Evolutionary conservation across 139 green algal genomes (phyloP).

Genomic region (Bryopsis sp.): DNA sequence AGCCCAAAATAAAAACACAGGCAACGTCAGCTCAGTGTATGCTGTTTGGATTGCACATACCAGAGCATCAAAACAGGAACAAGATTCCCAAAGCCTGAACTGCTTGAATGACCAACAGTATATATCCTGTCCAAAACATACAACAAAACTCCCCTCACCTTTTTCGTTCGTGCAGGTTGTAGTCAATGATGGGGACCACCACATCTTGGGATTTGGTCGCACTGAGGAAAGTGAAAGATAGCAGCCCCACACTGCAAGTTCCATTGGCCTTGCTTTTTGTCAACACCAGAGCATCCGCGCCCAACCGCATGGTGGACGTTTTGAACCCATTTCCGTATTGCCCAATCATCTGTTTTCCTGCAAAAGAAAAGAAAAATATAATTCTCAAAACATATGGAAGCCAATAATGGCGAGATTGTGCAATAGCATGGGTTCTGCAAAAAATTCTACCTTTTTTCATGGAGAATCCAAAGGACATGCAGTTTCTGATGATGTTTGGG

Average conservation of each 20-base stretch:
- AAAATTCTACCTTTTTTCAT: constrained; percentile 17
- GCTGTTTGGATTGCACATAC: no score
- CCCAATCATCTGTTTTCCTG: constrained; percentile 27
- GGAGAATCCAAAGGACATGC: constrained; percentile 24
- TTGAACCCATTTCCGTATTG: constrained; percentile 57
- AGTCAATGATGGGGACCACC: constrained; percentile 21
- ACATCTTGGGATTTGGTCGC: constrained; percentile 21
- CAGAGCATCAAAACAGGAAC: no score
- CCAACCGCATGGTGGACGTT: constrained; percentile 42
- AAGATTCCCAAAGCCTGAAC: neutral
- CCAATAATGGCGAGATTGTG: no score
- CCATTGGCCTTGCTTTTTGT: constrained; percentile 25
- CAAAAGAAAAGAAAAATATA: no score
- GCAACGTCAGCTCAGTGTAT: no score
- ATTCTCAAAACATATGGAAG: no score
- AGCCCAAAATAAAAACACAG: no score
- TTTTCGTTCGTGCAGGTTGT: constrained; percentile 10
- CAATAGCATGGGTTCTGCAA: no score
- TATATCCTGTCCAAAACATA: neutral
- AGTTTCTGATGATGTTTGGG: constrained; percentile 13
- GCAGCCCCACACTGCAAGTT: constrained; percentile 25
- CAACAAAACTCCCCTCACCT: neutral
- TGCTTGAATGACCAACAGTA: neutral
- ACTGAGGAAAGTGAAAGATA: constrained; percentile 30
- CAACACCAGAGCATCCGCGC: constrained; percentile 40